Evolutionary conservation across 2,329 filamentous ascomycete species (phyloP).

Genomic region (Apiospora arundinis): DNA sequence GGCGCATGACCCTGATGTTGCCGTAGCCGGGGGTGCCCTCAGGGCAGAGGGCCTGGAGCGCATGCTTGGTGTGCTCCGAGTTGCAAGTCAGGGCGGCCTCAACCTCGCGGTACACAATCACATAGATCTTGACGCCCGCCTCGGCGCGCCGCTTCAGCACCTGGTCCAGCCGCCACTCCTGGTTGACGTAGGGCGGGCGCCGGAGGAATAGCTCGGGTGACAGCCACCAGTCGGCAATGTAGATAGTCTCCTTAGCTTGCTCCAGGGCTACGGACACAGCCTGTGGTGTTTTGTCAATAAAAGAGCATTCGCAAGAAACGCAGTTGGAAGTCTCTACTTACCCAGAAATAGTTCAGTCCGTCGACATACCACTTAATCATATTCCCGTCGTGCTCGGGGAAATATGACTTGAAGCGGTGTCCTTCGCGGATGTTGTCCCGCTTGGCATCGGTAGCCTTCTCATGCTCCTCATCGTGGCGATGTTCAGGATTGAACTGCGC

Average conservation of each 20-base stretch:
- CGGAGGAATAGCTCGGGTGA: constrained; percentile 88
- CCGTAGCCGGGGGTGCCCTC: constrained; percentile 81
- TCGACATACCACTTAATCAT: constrained; percentile 97
- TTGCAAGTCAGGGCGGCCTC: constrained; percentile 87
- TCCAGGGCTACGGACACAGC: constrained; percentile 91
- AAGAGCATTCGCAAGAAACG: constrained; percentile 21
- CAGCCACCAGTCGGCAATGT: constrained; percentile 97
- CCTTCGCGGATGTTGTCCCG: constrained; percentile 72
- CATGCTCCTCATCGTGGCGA: constrained; percentile 92
- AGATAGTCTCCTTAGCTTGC: constrained; percentile 88
- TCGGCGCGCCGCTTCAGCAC: constrained; percentile 88
- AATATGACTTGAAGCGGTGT: constrained; percentile 89
- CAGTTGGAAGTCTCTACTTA: constrained; percentile 31
- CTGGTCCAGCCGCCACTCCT: constrained; percentile 87
- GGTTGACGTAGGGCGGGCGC: constrained; percentile 80
- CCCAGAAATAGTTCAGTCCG: constrained; percentile 93
- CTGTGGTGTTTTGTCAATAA: constrained; percentile 29
- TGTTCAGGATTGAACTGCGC: constrained; percentile 80
- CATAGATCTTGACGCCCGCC: constrained; percentile 90
- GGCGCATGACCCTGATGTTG: constrained; percentile 88
- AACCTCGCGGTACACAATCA: constrained; percentile 91
- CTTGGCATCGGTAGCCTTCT: constrained; percentile 83
- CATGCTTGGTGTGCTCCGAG: constrained; percentile 90
- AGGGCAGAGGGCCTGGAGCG: constrained; percentile 78
- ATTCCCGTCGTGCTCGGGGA: constrained; percentile 85